Evolutionary conservation across 164 flowering plant genomes (phyloP).

Genomic region (Warburgia ugandensis): DNA sequence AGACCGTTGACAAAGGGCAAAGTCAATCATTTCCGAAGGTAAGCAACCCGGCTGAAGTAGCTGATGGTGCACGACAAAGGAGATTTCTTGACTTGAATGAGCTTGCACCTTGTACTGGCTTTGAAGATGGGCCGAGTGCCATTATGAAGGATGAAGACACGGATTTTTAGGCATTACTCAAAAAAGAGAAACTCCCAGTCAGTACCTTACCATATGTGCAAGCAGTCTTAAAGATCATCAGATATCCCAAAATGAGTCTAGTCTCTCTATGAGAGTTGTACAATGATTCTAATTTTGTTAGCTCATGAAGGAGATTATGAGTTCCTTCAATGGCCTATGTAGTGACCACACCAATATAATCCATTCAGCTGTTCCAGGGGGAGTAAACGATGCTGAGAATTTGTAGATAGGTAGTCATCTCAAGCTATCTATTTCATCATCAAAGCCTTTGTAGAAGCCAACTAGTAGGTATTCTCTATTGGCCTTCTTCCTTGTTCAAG

Average conservation of each 20-base stretch:
- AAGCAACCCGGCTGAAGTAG: slow-evolving; percentile 34
- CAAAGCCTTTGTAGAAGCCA: no score
- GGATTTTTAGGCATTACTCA: slow-evolving; percentile 17
- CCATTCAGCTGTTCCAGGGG: slow-evolving; percentile 15
- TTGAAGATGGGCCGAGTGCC: slow-evolving; percentile 73
- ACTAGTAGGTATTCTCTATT: slow-evolving; percentile 19
- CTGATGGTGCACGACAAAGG: slow-evolving; percentile 36
- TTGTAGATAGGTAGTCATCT: slow-evolving; percentile 49
- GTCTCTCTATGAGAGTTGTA: background rate
- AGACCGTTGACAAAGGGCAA: slow-evolving; percentile 32
- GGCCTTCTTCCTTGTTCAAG: slow-evolving; percentile 10
- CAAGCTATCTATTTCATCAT: slow-evolving; percentile 27
- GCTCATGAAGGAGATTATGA: slow-evolving; percentile 25
- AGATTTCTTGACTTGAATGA: slow-evolving; percentile 88
- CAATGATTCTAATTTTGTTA: slow-evolving; percentile 31
- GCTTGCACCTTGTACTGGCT: slow-evolving; percentile 86
- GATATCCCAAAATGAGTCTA: no score
- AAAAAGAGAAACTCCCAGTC: background rate
- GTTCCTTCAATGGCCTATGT: slow-evolving; percentile 47
- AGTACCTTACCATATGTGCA: background rate
- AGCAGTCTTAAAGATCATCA: no score
- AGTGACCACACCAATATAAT: slow-evolving; percentile 25
- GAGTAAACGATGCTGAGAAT: slow-evolving; percentile 33
- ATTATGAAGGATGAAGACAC: slow-evolving; percentile 46
- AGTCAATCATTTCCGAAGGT: slow-evolving; percentile 31